Evolutionary conservation across 148 eudicot genomes (phyloP).

Genomic region (Persicaria tinctoria): DNA sequence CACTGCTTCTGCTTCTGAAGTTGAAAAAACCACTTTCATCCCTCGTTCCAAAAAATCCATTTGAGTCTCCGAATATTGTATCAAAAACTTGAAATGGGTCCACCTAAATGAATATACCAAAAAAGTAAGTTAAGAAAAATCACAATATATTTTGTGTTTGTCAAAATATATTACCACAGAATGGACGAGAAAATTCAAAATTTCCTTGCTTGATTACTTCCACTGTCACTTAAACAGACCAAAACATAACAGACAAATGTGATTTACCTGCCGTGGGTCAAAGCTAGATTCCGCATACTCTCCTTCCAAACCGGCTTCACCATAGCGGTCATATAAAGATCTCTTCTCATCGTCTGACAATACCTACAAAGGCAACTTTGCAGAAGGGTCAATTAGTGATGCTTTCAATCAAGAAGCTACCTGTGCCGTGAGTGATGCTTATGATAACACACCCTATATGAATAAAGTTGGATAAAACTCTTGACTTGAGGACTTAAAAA

Average conservation of each 20-base stretch:
- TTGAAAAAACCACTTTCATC: slow-evolving; percentile 41
- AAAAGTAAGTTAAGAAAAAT: not conserved
- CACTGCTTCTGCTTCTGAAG: slow-evolving; percentile 33
- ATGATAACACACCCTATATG: not conserved
- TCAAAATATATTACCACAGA: not conserved
- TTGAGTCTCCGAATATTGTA: slow-evolving; percentile 58
- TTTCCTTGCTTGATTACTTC: not conserved
- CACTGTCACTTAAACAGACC: not conserved
- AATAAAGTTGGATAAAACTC: not conserved
- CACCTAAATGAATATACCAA: slow-evolving; percentile 29
- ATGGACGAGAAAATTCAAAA: not conserved
- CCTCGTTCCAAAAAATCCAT: slow-evolving; percentile 52
- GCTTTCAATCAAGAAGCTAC: not conserved
- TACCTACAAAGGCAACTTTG: slow-evolving; percentile 43
- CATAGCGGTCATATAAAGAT: slow-evolving; percentile 77
- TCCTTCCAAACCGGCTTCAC: slow-evolving; percentile 81
- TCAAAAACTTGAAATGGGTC: slow-evolving; percentile 81
- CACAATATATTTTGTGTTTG: not conserved
- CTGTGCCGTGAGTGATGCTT: not conserved
- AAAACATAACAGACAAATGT: not conserved
- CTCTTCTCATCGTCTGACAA: slow-evolving; percentile 78
- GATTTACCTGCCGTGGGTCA: slow-evolving; percentile 49
- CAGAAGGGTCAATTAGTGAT: not conserved
- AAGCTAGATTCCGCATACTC: slow-evolving; percentile 44
- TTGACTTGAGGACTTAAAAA: not conserved